phyloP scores from a whole-genome alignment of 23 red algal species.

The Chondrus crispus region DNA sequence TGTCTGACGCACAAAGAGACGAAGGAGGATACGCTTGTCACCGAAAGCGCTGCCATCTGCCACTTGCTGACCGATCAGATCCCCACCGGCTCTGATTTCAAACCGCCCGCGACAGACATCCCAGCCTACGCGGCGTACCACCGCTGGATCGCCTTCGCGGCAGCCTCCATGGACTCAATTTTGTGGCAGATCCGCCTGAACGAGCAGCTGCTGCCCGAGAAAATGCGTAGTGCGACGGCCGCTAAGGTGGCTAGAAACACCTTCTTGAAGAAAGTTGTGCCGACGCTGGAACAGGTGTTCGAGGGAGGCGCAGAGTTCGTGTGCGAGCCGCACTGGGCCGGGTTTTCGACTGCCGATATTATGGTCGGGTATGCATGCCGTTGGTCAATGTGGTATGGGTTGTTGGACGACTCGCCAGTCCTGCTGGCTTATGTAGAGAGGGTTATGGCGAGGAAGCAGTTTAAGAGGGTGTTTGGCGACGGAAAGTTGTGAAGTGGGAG shows the following conservation, averaged over 20 bases:
- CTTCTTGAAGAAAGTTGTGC: conserved; percentile 16
- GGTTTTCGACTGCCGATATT: conserved; percentile 31
- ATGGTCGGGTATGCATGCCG: not conserved
- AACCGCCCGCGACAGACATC: not conserved
- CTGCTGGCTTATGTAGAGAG: not conserved
- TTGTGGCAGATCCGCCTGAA: conserved; percentile 22
- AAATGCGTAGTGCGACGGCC: not conserved
- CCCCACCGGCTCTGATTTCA: not conserved
- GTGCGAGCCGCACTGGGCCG: not conserved
- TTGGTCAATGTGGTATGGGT: conserved; percentile 4
- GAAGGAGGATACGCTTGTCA: not conserved
- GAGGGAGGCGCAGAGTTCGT: not conserved
- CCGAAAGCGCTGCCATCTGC: conserved; percentile 40
- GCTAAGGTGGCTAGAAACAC: not conserved
- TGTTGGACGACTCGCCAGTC: not conserved
- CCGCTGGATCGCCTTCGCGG: not conserved
- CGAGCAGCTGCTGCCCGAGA: not conserved
- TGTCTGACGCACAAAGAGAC: not conserved
- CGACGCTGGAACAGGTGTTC: not conserved
- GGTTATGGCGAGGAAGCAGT: not conserved
- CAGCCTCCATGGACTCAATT: conserved; percentile 23
- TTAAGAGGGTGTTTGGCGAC: no score
- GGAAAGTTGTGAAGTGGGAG: no score
- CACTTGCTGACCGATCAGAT: conserved; percentile 9
- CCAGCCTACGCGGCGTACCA: not conserved